Conservation (phyloP, 2,329 filamentous ascomycete genomes). For the Pseudopithomyces maydicus region DNA sequence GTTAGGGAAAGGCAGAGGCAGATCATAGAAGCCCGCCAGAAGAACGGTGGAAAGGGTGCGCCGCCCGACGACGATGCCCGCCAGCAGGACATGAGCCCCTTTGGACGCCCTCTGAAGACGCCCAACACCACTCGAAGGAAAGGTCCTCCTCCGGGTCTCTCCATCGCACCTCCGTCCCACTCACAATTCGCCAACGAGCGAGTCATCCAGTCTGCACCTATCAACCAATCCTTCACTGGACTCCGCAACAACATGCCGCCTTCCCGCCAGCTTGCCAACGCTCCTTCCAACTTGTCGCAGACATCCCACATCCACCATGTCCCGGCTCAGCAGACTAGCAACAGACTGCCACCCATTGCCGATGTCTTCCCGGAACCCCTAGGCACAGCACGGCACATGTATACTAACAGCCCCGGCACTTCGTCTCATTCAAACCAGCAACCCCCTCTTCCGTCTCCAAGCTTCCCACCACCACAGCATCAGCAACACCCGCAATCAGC, state of each 20-base stretch:
- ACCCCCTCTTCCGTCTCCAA: constrained; percentile 76
- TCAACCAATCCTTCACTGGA: constrained; percentile 94
- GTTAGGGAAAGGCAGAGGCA: constrained; percentile 92
- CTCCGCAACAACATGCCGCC: constrained; percentile 68
- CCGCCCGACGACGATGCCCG: constrained; percentile 36
- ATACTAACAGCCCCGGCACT: constrained; percentile 67
- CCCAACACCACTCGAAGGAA: constrained; percentile 75
- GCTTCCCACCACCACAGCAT: constrained; percentile 64
- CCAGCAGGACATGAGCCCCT: constrained; percentile 47
- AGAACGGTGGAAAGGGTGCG: constrained; percentile 65
- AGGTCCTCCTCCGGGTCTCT: constrained; percentile 82
- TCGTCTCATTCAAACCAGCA: constrained; percentile 67
- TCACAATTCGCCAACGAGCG: constrained; percentile 91
- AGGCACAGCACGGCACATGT: constrained; percentile 53
- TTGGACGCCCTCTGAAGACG: constrained; percentile 62
- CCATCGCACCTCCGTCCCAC: constrained; percentile 92
- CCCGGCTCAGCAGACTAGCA: constrained; percentile 85
- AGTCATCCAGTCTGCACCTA: constrained; percentile 93
- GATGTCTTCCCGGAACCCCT: constrained; percentile 91
- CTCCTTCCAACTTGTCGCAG: constrained; percentile 79
- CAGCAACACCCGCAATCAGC: constrained; percentile 57
- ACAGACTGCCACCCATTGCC: constrained; percentile 89
- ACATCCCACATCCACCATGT: constrained; percentile 91
- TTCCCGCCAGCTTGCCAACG: constrained; percentile 78
- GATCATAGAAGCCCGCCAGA: constrained; percentile 92